phyloP scores from a whole-genome alignment of 1,139 yeast genomes.

The Candida sojae region DNA sequence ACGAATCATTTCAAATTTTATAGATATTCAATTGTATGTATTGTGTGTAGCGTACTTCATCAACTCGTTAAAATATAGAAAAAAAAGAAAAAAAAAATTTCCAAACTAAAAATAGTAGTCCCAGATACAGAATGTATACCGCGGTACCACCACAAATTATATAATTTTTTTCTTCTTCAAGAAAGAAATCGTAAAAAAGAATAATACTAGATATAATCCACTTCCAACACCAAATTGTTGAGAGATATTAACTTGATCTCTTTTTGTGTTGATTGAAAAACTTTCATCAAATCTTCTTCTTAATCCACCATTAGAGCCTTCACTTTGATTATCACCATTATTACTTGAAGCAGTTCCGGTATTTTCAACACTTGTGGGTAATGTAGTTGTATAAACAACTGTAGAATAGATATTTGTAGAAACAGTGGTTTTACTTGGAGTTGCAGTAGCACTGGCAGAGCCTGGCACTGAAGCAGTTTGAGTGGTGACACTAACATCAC shows the following conservation, averaged over 20 bases:
- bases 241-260: conserved; percentile 1
- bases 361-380: conserved; percentile 15
- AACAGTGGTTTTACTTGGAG: conserved; percentile 8
- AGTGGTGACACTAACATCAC: conserved; percentile 41
- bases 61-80: background rate
- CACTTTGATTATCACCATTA: background rate
- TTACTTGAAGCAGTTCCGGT: background rate
- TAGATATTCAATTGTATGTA: too few species aligned
- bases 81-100: background rate
- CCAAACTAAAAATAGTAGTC: background rate
- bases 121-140: background rate
- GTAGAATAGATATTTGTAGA: conserved; percentile 11
- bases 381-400: conserved; percentile 11
- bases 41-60: too few species aligned
- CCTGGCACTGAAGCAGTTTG: conserved; percentile 6
- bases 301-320: conserved; percentile 6
- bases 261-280: conserved; percentile 1
- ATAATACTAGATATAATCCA: conserved; percentile 17
- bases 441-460: conserved; percentile 6
- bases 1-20: too few species aligned
- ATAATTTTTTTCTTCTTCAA: conserved; percentile 16
- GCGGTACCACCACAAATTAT: background rate
- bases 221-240: conserved; percentile 14
- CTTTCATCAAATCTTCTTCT: conserved; percentile 6
- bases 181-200: conserved; percentile 17